These are phyloP conservation scores for Jacaranda mimosifolia DNA, from an alignment of 257 asterid genomes.

Conservation along the genomic window DNA sequence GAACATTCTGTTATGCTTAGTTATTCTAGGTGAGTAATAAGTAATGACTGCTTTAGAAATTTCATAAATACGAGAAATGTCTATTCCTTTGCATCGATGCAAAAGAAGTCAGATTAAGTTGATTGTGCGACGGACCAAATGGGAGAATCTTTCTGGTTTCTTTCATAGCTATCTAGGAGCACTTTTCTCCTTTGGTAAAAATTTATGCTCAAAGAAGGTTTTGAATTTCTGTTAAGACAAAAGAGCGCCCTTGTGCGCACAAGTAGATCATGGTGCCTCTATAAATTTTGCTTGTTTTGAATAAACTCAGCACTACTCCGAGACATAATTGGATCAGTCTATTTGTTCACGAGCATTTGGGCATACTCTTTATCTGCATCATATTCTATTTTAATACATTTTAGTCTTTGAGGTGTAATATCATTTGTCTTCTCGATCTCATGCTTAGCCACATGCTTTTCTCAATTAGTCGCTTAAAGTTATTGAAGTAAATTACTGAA, in stretches of 20 bases:
- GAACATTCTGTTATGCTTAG: slow-evolving; percentile 4
- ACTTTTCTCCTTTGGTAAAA: neutral
- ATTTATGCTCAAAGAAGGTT: too few relatives aligned
- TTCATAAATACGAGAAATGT: neutral
- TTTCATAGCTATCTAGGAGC: neutral
- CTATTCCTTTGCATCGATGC: neutral
- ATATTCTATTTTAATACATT: neutral
- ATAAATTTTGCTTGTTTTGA: too few relatives aligned
- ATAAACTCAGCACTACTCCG: too few relatives aligned
- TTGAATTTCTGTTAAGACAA: too few relatives aligned
- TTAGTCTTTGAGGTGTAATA: slow-evolving; percentile 3
- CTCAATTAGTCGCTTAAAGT: neutral
- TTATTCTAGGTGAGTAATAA: slow-evolving; percentile 11
- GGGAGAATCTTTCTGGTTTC: slow-evolving; percentile 4
- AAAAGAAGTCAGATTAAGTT: neutral
- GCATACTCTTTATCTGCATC: slow-evolving; percentile 5
- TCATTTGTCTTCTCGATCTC: neutral
- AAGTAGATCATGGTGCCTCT: too few relatives aligned
- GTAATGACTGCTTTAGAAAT: neutral
- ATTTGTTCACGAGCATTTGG: too few relatives aligned
- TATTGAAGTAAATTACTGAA: slow-evolving; percentile 16
- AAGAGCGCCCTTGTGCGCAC: too few relatives aligned
- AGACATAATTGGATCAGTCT: too few relatives aligned
- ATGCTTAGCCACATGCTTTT: neutral
- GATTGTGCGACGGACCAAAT: neutral